Percentiles rank a stretch among this genome's conserved stretches.
phyloP scores from a whole-genome alignment of 2,329 filamentous ascomycete genomes.

The Lecanicillium sp. region DNA sequence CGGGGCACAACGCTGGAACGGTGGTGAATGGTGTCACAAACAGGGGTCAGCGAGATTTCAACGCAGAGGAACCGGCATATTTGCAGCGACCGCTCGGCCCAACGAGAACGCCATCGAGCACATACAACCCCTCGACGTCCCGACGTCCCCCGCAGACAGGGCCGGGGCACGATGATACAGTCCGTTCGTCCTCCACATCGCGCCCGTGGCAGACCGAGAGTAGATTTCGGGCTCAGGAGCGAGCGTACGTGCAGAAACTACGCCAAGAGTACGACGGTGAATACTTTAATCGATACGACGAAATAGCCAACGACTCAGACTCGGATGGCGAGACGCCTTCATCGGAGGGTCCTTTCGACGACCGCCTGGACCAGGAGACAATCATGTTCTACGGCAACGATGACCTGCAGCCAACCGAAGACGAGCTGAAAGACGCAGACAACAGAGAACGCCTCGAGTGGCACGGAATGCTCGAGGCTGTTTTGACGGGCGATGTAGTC shows the following conservation, averaged over 20 bases:
- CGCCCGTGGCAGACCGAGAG: constrained; percentile 41
- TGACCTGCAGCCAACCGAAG: constrained; percentile 78
- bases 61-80: constrained; percentile 24
- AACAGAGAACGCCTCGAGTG: constrained; percentile 91
- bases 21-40: constrained; percentile 34
- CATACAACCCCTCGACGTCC: constrained; percentile 66
- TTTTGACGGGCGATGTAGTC: constrained; percentile 93
- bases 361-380: constrained; percentile 84
- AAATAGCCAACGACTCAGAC: constrained; percentile 69
- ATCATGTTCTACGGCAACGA: constrained; percentile 91
- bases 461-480: constrained; percentile 96
- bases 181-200: constrained; percentile 48
- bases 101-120: constrained; percentile 68
- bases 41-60: constrained; percentile 35
- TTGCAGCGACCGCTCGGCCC: constrained; percentile 63
- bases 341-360: constrained; percentile 77
- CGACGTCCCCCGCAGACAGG: constrained; percentile 37
- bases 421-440: constrained; percentile 81
- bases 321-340: constrained; percentile 87
- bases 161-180: constrained; percentile 38
- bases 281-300: constrained; percentile 66
- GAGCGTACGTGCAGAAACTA: constrained; percentile 88
- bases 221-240: constrained; percentile 61
- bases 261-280: constrained; percentile 61
- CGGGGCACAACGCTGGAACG: constrained; percentile 23